phyloP scores from a whole-genome alignment of 1,139 yeast genomes.

The Candida tetrigidarum region DNA sequence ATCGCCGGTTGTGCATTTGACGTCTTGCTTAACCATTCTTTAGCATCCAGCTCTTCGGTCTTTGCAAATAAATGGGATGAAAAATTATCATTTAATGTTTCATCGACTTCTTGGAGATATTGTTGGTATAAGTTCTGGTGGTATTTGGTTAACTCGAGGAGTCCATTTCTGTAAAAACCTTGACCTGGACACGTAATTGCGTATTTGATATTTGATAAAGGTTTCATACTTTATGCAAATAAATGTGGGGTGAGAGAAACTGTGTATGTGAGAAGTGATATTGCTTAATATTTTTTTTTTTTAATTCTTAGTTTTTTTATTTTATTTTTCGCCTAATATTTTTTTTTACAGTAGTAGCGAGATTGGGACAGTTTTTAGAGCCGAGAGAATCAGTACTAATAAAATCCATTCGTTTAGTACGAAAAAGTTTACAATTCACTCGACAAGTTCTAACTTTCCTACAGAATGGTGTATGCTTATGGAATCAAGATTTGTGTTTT shows the following conservation, averaged over 20 bases:
- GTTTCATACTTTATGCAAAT: background rate
- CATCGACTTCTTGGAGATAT: constrained; percentile 54
- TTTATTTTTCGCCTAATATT: no score
- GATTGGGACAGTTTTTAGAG: no score
- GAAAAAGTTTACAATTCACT: background rate
- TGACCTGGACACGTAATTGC: constrained; percentile 51
- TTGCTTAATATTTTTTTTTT: background rate
- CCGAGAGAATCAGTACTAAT: background rate
- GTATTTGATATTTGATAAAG: constrained; percentile 11
- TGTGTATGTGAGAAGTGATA: background rate
- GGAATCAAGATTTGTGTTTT: background rate
- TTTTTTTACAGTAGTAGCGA: no score
- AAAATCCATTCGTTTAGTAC: background rate
- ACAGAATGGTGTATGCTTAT: constrained; percentile 8
- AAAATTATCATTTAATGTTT: constrained; percentile 60
- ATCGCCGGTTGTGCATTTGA: constrained; percentile 68
- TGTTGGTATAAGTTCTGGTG: constrained; percentile 19
- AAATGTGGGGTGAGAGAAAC: background rate
- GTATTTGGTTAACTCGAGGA: constrained; percentile 29
- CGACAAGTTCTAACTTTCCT: background rate
- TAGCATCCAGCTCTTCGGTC: constrained; percentile 13
- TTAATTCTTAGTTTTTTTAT: no score
- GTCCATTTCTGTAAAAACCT: constrained; percentile 35
- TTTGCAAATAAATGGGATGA: constrained; percentile 26
- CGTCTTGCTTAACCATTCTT: constrained; percentile 37